Evolutionary conservation across 2,329 filamentous ascomycete species (phyloP), one percentile per base, ranked within the genome.

Genomic region (Fusarium lyarnte): DNA sequence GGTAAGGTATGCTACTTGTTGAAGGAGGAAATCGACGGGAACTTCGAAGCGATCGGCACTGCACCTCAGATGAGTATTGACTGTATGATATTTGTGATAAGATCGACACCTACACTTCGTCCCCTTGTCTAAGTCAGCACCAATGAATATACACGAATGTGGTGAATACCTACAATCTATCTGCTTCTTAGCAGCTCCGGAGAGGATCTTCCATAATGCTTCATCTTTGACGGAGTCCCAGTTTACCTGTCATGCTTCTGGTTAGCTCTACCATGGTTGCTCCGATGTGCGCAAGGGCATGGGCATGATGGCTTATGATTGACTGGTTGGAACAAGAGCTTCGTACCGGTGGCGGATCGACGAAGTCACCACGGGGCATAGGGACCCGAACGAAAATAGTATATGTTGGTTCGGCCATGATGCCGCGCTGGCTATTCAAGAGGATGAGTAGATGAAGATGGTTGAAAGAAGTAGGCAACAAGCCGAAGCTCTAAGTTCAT

Each of bases 1-100:
- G 78, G 96, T 97, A 10, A 98, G 89, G 89, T 94, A 97, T 81
- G 94, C 94, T 71, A 94, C 94, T 82, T 99, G 94, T 79, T 97
- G 94, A 21, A 98, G 89, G 36, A 99, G 87, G 78, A 98, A 98
- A 43, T 94, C 88, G 64, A 97, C 90, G 31, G 93, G 92, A 25
- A 98, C 95, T 70, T 95, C 89, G 82, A 98, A 97, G 49, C 89
- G 87, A 58, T 88, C 86, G 51, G 93, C 94, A 78, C 92, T 92
- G 74, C 33, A 71, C 39, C 59, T 52, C 39, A 64, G 59, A 66
- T 79, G 66, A 79, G 75, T 66, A 61, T 72, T 60, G 69, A 61
- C 36, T 52, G 51, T 47, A 57, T 42, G 57, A 57, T 35, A 64
- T 59, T 41, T 52, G 52, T 42, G 60, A 63, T 47, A 63, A 53